Percentiles rank a stretch among this genome's conserved stretches.
Evolutionary conservation across 1,284 basidiomycete genomes (phyloP).

Genomic region (Exobasidium cylindrosporum): DNA sequence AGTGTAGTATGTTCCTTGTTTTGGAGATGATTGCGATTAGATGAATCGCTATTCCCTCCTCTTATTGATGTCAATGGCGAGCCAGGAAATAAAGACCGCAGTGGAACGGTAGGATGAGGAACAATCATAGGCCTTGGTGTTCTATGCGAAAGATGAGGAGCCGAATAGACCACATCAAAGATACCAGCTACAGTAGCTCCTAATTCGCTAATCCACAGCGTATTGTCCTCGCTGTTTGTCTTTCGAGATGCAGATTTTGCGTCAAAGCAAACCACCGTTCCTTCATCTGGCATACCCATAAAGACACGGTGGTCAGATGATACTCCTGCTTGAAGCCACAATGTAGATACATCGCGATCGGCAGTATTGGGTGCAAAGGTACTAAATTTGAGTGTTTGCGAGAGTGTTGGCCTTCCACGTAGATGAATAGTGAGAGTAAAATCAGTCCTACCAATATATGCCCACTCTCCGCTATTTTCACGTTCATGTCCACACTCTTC

Average conservation of each 20-base stretch:
- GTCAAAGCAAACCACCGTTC: slow-evolving; percentile 48
- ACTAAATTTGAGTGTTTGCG: slow-evolving; percentile 49
- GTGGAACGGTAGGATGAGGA: neutral
- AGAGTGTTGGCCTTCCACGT: slow-evolving; percentile 34
- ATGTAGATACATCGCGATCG: slow-evolving; percentile 41
- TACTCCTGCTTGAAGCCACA: slow-evolving; percentile 34
- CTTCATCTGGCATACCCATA: slow-evolving; percentile 48
- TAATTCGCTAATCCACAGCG: slow-evolving; percentile 35
- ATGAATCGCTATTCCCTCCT: slow-evolving; percentile 12
- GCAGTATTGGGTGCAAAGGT: slow-evolving; percentile 50
- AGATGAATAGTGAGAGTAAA: slow-evolving; percentile 53
- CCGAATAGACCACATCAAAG: slow-evolving; percentile 44
- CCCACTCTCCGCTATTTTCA: slow-evolving; percentile 7
- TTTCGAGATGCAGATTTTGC: slow-evolving; percentile 12
- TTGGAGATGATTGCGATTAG: slow-evolving; percentile 8
- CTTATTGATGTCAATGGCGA: neutral
- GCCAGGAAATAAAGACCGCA: neutral
- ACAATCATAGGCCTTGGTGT: neutral
- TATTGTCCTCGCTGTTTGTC: slow-evolving; percentile 13
- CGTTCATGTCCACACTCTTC: neutral
- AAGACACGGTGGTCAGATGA: slow-evolving; percentile 24
- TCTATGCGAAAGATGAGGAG: neutral
- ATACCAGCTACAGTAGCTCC: slow-evolving; percentile 29
- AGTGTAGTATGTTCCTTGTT: slow-evolving; percentile 22
- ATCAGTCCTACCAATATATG: slow-evolving; percentile 25